Conservation (phyloP, 2,329 filamentous ascomycete species). For the Pezicula radicicola region DNA sequence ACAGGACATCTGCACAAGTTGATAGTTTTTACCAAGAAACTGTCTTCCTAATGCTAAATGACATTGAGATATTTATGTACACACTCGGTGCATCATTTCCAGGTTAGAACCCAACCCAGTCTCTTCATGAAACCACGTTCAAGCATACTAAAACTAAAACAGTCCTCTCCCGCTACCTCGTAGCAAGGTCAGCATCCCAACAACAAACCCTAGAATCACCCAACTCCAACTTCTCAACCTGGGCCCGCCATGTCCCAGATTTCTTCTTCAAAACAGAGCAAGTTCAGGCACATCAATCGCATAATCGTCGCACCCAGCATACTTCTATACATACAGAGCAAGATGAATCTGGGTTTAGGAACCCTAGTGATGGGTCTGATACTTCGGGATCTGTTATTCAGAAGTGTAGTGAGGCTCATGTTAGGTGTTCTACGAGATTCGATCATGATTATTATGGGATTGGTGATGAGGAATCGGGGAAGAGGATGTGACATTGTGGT, state of each 20-base stretch:
- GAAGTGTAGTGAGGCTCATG: too few relatives aligned
- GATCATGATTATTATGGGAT: too few relatives aligned
- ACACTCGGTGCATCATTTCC: slow-evolving; percentile 27
- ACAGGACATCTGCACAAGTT: slow-evolving; percentile 9
- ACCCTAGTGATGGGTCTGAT: too few relatives aligned
- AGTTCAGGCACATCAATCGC: too few relatives aligned
- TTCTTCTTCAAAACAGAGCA: slow-evolving; percentile 7
- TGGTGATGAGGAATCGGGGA: too few relatives aligned
- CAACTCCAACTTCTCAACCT: slow-evolving; percentile 18
- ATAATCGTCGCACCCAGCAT: too few relatives aligned
- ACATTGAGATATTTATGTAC: slow-evolving; percentile 28
- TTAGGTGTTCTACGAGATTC: too few relatives aligned
- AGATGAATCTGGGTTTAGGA: too few relatives aligned
- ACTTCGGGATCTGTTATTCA: too few relatives aligned
- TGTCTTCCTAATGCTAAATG: slow-evolving; percentile 25
- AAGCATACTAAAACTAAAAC: neutral
- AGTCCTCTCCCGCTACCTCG: slow-evolving; percentile 8
- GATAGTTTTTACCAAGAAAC: slow-evolving; percentile 23
- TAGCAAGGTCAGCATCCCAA: slow-evolving; percentile 1
- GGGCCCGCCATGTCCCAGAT: slow-evolving; percentile 15
- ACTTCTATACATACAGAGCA: too few relatives aligned
- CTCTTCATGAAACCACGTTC: neutral
- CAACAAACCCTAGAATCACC: neutral
- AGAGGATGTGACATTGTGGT: too few relatives aligned
- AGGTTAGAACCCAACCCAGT: slow-evolving; percentile 6